Conservation (phyloP, 441 rosid species). For the Erodium texanum region DNA sequence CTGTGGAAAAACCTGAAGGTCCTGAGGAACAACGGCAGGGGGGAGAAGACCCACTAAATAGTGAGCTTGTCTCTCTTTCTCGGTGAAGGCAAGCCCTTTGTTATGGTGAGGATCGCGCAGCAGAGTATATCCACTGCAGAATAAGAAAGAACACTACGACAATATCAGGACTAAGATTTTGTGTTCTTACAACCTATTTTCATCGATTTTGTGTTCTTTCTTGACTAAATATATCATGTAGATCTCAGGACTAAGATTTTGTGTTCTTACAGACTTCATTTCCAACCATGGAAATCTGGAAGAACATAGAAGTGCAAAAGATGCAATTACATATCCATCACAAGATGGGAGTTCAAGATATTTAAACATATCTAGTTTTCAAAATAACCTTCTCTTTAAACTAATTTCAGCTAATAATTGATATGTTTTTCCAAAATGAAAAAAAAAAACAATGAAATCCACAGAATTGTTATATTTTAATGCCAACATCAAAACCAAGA, state of each 20-base stretch:
- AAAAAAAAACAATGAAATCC: neutral
- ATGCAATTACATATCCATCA: no score
- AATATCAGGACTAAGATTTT: no score
- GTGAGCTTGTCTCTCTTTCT: slow-evolving; percentile 85
- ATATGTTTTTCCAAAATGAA: neutral
- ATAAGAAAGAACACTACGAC: neutral
- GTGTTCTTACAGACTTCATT: no score
- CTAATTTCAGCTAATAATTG: neutral
- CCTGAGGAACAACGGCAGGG: slow-evolving; percentile 60
- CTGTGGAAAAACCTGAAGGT: slow-evolving; percentile 51
- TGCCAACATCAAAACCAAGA: neutral
- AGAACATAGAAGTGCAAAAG: no score
- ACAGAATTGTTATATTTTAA: neutral
- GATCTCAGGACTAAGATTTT: neutral
- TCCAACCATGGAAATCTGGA: no score
- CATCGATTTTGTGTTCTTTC: no score
- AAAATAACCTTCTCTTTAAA: no score
- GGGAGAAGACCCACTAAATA: slow-evolving; percentile 92
- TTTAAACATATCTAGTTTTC: no score
- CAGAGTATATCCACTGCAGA: slow-evolving; percentile 66
- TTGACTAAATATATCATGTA: no score
- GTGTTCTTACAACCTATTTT: no score
- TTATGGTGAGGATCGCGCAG: slow-evolving; percentile 85
- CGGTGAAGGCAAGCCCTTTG: slow-evolving; percentile 85
- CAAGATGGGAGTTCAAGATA: no score